Evolutionary conservation across 108 stramenopile genomes (phyloP).

Genomic region (Skeletonema tropicum): DNA sequence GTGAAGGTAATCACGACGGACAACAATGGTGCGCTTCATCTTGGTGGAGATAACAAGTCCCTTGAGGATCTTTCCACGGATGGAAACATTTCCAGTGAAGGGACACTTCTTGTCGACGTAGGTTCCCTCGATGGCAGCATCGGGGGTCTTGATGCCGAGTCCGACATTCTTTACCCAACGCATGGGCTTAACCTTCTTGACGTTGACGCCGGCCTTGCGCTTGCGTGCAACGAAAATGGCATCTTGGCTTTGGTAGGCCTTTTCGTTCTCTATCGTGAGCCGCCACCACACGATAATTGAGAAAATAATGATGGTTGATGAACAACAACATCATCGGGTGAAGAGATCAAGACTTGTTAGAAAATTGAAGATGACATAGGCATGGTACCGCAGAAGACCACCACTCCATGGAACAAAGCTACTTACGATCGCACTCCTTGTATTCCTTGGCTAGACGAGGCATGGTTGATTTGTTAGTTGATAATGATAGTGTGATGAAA

Average conservation of each 20-base stretch:
- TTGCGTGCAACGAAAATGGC: slow-evolving; percentile 98
- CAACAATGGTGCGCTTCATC: slow-evolving; percentile 99
- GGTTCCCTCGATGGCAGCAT: slow-evolving; percentile 92
- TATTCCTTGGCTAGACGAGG: slow-evolving; percentile 76
- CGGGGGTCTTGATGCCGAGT: slow-evolving; percentile 99
- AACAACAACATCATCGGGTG: slow-evolving; percentile 7
- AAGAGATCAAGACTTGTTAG: neutral
- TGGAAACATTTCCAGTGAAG: slow-evolving; percentile 99
- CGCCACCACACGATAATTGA: slow-evolving; percentile 55
- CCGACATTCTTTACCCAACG: slow-evolving; percentile 96
- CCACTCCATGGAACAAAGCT: neutral
- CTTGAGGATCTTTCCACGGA: slow-evolving; percentile 98
- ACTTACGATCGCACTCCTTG: slow-evolving; percentile 86
- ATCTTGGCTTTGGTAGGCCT: slow-evolving; percentile 99
- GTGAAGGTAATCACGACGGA: slow-evolving; percentile 99
- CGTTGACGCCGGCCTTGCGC: slow-evolving; percentile 80
- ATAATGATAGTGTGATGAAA: neutral
- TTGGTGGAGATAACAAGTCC: slow-evolving; percentile 99
- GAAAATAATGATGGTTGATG: slow-evolving; percentile 10
- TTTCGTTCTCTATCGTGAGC: slow-evolving; percentile 89
- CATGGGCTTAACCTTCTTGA: slow-evolving; percentile 88
- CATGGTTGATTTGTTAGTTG: slow-evolving; percentile 41
- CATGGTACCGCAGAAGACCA: neutral
- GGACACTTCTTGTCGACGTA: slow-evolving; percentile 99
- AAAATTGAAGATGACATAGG: neutral